Conservation (phyloP, 2,329 filamentous ascomycete species). For the Dactylellina drechsleri region DNA sequence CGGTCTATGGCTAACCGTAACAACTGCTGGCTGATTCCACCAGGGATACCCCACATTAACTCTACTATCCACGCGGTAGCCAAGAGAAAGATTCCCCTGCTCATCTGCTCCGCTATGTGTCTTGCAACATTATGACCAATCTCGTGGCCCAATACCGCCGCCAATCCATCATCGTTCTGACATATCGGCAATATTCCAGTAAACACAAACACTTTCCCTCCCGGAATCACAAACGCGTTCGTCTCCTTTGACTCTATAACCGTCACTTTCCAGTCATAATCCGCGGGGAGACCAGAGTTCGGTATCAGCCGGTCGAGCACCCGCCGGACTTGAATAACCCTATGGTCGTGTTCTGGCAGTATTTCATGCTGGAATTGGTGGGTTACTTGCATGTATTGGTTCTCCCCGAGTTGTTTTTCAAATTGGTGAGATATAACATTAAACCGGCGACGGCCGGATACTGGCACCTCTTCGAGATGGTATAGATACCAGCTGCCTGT, state of each 20-base stretch:
- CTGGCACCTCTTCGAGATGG: constrained; percentile 77
- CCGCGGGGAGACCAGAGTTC: constrained; percentile 70
- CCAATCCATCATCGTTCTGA: constrained; percentile 74
- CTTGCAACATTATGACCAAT: constrained; percentile 81
- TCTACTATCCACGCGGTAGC: constrained; percentile 61
- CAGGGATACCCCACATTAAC: constrained; percentile 59
- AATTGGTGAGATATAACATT: constrained; percentile 72
- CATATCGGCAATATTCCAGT: constrained; percentile 77
- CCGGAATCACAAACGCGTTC: constrained; percentile 82
- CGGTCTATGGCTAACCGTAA: constrained; percentile 72
- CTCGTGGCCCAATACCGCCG: constrained; percentile 80
- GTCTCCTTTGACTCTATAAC: constrained; percentile 75
- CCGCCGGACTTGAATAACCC: constrained; percentile 68
- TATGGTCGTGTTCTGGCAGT: constrained; percentile 70
- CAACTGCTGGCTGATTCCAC: constrained; percentile 63
- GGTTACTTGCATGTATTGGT: constrained; percentile 70
- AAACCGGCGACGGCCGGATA: constrained; percentile 77
- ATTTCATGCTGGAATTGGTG: constrained; percentile 68
- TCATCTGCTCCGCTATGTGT: constrained; percentile 74
- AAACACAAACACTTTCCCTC: constrained; percentile 82
- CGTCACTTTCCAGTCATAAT: constrained; percentile 74
- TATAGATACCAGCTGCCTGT: constrained; percentile 70
- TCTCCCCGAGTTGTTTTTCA: constrained; percentile 68
- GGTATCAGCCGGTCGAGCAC: constrained; percentile 76
- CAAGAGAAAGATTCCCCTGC: constrained; percentile 61